phyloP scores from a whole-genome alignment of 352 stramenopile species.

The Phytophthora megakarya region DNA sequence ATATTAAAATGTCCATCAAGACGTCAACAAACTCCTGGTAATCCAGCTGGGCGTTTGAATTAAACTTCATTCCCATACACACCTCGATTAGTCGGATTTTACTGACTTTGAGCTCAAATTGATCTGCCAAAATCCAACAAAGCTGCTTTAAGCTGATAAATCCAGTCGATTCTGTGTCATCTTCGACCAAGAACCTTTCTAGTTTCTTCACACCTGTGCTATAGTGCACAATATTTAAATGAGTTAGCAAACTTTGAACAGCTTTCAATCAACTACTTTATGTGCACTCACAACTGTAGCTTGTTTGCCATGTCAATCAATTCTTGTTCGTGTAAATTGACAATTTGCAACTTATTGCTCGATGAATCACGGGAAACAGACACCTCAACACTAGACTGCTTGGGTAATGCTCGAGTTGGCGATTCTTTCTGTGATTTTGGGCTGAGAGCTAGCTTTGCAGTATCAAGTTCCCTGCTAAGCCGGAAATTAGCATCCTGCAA shows the following conservation, averaged over 20 bases:
- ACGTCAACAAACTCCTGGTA: conserved; percentile 56
- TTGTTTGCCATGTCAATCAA: conserved; percentile 49
- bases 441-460: conserved; percentile 3
- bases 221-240: background rate
- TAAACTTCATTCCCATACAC: conserved; percentile 70
- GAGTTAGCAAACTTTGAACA: background rate
- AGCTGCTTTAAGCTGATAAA: conserved; percentile 66
- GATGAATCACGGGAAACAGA: conserved; percentile 5
- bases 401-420: conserved; percentile 10
- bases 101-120: conserved; percentile 37
- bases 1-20: conserved; percentile 63
- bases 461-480: conserved; percentile 45
- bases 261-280: background rate
- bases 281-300: conserved; percentile 58
- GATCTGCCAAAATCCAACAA: conserved; percentile 43
- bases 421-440: background rate
- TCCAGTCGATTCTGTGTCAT: conserved; percentile 29
- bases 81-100: conserved; percentile 55
- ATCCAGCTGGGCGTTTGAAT: conserved; percentile 53
- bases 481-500: conserved; percentile 51
- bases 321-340: conserved; percentile 52
- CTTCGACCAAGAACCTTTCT: conserved; percentile 40
- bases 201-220: conserved; percentile 52
- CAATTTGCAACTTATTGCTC: conserved; percentile 14
- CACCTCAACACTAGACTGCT: background rate